phyloP scores from a whole-genome alignment of 352 stramenopile species.

The Phytopythium oedochilum region DNA sequence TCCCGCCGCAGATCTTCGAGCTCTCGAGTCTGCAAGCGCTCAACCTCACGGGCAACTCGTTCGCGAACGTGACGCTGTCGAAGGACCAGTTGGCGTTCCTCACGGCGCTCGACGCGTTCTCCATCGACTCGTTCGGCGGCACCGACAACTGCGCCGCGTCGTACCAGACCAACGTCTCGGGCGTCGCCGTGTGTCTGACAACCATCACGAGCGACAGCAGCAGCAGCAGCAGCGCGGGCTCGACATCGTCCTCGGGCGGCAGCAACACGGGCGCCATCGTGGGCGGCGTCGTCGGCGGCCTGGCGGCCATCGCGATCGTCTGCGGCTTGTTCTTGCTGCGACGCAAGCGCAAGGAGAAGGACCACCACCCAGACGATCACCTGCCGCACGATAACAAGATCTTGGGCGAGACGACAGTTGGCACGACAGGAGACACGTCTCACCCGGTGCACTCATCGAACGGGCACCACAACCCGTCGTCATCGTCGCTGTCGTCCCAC shows the following conservation, averaged over 20 bases:
- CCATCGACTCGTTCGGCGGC: slow-evolving; percentile 33
- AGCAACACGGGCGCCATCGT: slow-evolving; percentile 36
- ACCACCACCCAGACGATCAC: slow-evolving; percentile 2
- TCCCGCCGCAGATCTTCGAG: slow-evolving; percentile 39
- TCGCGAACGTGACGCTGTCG: slow-evolving; percentile 33
- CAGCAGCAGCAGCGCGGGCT: not conserved
- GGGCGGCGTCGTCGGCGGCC: slow-evolving; percentile 33
- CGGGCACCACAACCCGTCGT: not conserved
- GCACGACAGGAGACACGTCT: slow-evolving; percentile 12
- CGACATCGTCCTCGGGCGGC: not conserved
- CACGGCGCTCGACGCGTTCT: slow-evolving; percentile 25
- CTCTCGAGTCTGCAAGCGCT: slow-evolving; percentile 38
- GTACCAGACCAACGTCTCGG: slow-evolving; percentile 16
- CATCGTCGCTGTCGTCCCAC: not conserved
- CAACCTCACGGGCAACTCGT: slow-evolving; percentile 43
- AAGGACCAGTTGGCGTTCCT: slow-evolving; percentile 41
- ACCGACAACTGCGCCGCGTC: slow-evolving; percentile 16
- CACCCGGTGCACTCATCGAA: slow-evolving; percentile 7
- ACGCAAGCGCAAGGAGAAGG: slow-evolving; percentile 9
- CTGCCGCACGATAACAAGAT: not conserved
- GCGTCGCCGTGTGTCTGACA: slow-evolving; percentile 32
- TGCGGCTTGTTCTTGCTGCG: slow-evolving; percentile 18
- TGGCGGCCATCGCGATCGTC: slow-evolving; percentile 25
- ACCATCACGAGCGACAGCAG: not conserved
- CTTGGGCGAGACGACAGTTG: slow-evolving; percentile 12